These are phyloP conservation scores for Camellia lanceoleosa DNA, from an alignment of 148 eudicot genomes.

Conservation along the genomic window DNA sequence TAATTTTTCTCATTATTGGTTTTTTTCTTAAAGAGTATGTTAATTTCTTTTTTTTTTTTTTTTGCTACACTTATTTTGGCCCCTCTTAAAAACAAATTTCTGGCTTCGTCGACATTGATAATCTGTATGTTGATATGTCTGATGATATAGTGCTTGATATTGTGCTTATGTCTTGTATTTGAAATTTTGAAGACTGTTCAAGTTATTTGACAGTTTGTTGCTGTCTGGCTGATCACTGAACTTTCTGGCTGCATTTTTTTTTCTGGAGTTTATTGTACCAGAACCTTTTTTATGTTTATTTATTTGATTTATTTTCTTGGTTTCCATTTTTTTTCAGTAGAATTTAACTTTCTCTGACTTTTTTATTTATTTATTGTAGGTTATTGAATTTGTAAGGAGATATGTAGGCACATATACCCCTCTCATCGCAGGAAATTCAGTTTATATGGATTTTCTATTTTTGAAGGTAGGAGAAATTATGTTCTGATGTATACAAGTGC, in stretches of 20 bases:
- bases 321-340: background rate
- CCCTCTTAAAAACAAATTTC: no score
- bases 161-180: background rate
- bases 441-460: slow-evolving; percentile 66
- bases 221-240: no score
- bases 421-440: slow-evolving; percentile 77
- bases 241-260: no score
- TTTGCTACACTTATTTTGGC: no score
- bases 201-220: no score
- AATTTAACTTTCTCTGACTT: slow-evolving; percentile 4
- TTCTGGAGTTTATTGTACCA: no score
- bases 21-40: no score
- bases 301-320: background rate
- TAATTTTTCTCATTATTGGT: no score
- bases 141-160: background rate
- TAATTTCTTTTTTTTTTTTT: no score
- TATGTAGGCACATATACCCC: slow-evolving; percentile 54
- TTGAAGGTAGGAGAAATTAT: slow-evolving; percentile 49
- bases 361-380: slow-evolving; percentile 40
- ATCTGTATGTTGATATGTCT: background rate
- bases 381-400: slow-evolving; percentile 69
- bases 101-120: no score
- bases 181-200: background rate
- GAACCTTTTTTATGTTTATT: background rate
- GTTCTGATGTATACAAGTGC: background rate